Percentiles rank a stretch among this genome's conserved stretches.
These are phyloP conservation scores for Paxillus involutus DNA, from an alignment of 768 basidiomycete genomes.

Conservation along the genomic window DNA sequence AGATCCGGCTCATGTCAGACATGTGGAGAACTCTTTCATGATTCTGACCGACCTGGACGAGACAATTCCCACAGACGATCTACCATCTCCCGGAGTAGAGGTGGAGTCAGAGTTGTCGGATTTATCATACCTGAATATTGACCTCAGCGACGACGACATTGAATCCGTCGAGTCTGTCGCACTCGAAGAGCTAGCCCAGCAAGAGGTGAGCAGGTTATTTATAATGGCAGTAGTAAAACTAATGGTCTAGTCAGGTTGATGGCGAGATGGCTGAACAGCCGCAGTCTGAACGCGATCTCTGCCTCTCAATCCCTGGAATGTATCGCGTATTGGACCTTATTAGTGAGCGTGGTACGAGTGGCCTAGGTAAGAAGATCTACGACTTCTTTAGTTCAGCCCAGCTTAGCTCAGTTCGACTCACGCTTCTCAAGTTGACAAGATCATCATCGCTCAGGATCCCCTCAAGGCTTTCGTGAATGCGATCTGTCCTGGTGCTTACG, in stretches of 20 bases:
- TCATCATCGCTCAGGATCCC: slow-evolving; percentile 57
- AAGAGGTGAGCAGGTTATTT: slow-evolving; percentile 9
- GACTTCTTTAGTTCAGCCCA: not conserved
- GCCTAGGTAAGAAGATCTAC: slow-evolving; percentile 41
- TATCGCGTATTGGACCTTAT: slow-evolving; percentile 58
- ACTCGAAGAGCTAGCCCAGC: slow-evolving; percentile 9
- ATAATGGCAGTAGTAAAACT: not conserved
- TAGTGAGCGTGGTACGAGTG: slow-evolving; percentile 48
- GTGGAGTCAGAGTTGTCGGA: slow-evolving; percentile 17
- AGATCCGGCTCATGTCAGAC: slow-evolving; percentile 2
- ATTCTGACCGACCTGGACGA: slow-evolving; percentile 7
- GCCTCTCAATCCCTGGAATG: slow-evolving; percentile 40
- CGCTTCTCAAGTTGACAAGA: slow-evolving; percentile 52
- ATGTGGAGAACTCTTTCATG: slow-evolving; percentile 11
- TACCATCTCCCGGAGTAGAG: slow-evolving; percentile 4
- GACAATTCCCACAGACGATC: not conserved
- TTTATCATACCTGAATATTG: slow-evolving; percentile 18
- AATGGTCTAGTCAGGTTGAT: slow-evolving; percentile 13
- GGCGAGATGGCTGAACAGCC: slow-evolving; percentile 7
- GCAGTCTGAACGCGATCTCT: slow-evolving; percentile 19
- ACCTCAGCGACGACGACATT: slow-evolving; percentile 15
- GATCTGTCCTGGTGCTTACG: slow-evolving; percentile 50
- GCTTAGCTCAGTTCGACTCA: not conserved
- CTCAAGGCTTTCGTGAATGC: slow-evolving; percentile 48
- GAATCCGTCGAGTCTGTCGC: slow-evolving; percentile 11